Conservation (phyloP, 768 basidiomycete species). For the Suillus placidus region DNA sequence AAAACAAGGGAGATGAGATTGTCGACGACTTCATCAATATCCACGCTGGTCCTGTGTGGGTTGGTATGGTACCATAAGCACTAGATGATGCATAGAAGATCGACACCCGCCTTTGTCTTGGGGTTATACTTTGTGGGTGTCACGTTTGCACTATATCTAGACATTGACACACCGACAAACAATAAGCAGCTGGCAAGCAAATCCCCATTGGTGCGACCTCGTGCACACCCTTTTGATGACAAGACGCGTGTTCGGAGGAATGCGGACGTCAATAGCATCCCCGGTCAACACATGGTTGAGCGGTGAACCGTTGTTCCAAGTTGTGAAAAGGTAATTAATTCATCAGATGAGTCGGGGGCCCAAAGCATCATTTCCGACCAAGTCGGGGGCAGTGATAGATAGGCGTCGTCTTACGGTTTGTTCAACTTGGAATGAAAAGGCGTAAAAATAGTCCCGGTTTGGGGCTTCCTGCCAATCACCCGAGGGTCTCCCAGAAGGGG, state of each 20-base stretch:
- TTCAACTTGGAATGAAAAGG: not conserved
- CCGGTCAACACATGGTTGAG: constrained; percentile 3
- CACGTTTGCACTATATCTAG: not conserved
- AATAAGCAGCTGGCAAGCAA: not conserved
- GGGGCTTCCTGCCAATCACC: not conserved
- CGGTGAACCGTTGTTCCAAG: not conserved
- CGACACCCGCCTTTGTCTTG: not conserved
- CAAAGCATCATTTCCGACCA: not conserved
- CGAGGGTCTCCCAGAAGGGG: not conserved
- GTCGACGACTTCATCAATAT: no score
- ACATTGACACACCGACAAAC: not conserved
- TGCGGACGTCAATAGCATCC: not conserved
- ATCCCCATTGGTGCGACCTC: not conserved
- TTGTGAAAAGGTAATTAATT: not conserved
- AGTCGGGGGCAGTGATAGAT: not conserved
- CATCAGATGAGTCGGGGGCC: not conserved
- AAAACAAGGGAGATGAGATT: not conserved
- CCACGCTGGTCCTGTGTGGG: not conserved
- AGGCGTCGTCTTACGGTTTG: not conserved
- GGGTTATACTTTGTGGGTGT: not conserved
- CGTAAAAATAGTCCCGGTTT: not conserved
- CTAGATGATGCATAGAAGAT: not conserved
- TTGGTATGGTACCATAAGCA: not conserved
- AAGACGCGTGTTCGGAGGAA: constrained; percentile 2
- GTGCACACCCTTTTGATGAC: not conserved